Conservation (phyloP, 2,329 filamentous ascomycete genomes). For the Cladosporium sp. region DNA sequence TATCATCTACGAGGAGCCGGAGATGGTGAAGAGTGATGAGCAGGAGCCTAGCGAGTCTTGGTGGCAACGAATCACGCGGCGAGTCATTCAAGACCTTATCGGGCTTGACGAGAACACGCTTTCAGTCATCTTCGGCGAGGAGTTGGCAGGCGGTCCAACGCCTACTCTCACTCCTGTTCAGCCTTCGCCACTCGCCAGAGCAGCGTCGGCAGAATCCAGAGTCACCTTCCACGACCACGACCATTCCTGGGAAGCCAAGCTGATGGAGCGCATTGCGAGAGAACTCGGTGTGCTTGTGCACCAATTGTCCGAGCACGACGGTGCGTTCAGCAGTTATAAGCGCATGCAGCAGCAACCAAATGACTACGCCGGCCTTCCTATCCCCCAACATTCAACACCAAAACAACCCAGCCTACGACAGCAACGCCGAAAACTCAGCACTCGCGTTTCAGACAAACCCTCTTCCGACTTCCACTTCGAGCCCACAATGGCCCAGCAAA, state of each 20-base stretch:
- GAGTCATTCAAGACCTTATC: conserved; percentile 82
- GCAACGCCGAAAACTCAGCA: conserved; percentile 19
- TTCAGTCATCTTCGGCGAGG: conserved; percentile 81
- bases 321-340: conserved; percentile 79
- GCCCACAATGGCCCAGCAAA: conserved; percentile 29
- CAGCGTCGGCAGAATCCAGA: conserved; percentile 24
- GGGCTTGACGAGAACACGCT: conserved; percentile 84
- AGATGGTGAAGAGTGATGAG: conserved; percentile 23
- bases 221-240: conserved; percentile 33
- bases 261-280: conserved; percentile 77
- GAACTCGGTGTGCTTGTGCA: conserved; percentile 82
- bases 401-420: conserved; percentile 20
- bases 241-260: conserved; percentile 64
- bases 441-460: conserved; percentile 12
- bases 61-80: conserved; percentile 75
- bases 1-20: conserved; percentile 18
- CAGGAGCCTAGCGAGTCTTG: conserved; percentile 55
- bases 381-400: conserved; percentile 15
- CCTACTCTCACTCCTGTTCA: conserved; percentile 26
- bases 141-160: conserved; percentile 48
- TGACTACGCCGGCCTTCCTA: conserved; percentile 63
- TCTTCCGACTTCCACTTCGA: conserved; percentile 25
- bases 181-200: conserved; percentile 27
- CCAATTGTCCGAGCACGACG: conserved; percentile 78
- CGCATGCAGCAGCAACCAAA: conserved; percentile 65